Evolutionary conservation across 768 basidiomycete species (phyloP).

Genomic region (Boletus eberwhitei): DNA sequence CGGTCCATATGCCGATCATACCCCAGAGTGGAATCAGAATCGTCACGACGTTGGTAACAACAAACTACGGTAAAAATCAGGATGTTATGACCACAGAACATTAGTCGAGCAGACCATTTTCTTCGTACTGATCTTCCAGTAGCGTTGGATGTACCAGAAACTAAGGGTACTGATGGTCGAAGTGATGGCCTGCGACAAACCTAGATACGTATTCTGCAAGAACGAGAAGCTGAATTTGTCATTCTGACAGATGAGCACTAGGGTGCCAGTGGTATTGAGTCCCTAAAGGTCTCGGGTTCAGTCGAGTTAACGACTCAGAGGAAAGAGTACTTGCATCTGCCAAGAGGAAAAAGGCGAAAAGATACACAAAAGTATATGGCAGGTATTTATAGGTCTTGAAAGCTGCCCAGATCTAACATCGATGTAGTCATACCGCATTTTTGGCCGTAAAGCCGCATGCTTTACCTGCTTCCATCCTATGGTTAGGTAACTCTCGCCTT

Average conservation of each 20-base stretch:
- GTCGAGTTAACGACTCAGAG: background rate
- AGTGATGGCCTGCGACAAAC: constrained; percentile 70
- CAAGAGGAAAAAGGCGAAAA: constrained; percentile 74
- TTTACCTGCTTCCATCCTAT: constrained; percentile 83
- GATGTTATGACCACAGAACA: background rate
- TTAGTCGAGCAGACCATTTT: constrained; percentile 53
- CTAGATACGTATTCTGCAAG: constrained; percentile 75
- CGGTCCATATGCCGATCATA: constrained; percentile 82
- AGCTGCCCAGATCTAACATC: constrained; percentile 67
- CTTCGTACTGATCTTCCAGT: constrained; percentile 79
- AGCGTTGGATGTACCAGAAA: constrained; percentile 81
- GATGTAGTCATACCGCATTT: background rate
- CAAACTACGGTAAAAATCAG: constrained; percentile 46
- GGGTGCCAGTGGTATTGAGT: constrained; percentile 73
- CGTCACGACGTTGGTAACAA: constrained; percentile 72
- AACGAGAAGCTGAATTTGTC: constrained; percentile 80
- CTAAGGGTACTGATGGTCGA: constrained; percentile 69
- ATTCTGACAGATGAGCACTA: constrained; percentile 76
- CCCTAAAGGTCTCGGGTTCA: constrained; percentile 43
- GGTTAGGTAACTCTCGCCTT: constrained; percentile 71
- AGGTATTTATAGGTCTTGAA: constrained; percentile 72
- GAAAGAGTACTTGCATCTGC: constrained; percentile 53
- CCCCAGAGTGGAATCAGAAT: constrained; percentile 83
- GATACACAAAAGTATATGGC: constrained; percentile 79
- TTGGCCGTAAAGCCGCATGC: background rate